Evolutionary conservation across 768 basidiomycete genomes (phyloP).

Genomic region (Russula dissimulans): DNA sequence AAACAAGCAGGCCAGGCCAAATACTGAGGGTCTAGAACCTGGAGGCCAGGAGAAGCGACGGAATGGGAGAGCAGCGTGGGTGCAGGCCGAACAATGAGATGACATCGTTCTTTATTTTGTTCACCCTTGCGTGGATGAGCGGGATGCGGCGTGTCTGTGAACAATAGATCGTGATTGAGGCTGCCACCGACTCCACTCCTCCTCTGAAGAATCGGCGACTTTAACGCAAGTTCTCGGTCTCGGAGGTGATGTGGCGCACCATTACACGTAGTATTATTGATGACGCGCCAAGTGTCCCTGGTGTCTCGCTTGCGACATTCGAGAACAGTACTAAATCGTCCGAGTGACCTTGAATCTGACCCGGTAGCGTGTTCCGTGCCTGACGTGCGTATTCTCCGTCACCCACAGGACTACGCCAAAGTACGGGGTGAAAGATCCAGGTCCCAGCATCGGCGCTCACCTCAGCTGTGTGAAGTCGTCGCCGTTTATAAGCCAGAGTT

Average conservation of each 20-base stretch:
- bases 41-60: background rate
- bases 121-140: background rate
- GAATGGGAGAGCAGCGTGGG: constrained; percentile 3
- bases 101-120: background rate
- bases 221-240: background rate
- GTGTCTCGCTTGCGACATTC: background rate
- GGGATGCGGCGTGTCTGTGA: background rate
- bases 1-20: background rate
- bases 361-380: background rate
- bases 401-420: background rate
- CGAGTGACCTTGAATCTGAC: background rate
- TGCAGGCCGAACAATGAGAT: background rate
- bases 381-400: no score
- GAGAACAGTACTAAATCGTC: background rate
- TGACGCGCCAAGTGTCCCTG: background rate
- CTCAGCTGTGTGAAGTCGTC: no score
- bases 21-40: background rate
- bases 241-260: background rate
- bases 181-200: background rate
- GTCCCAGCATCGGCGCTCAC: background rate
- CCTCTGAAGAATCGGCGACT: background rate
- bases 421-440: background rate
- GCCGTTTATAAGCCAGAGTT: no score
- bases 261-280: no score
- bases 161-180: background rate